A percentile compares a stretch with the other conserved stretches of the same genome.
Evolutionary conservation across 2,329 filamentous ascomycete species (phyloP).

Genomic region (Acarospora socialis): DNA sequence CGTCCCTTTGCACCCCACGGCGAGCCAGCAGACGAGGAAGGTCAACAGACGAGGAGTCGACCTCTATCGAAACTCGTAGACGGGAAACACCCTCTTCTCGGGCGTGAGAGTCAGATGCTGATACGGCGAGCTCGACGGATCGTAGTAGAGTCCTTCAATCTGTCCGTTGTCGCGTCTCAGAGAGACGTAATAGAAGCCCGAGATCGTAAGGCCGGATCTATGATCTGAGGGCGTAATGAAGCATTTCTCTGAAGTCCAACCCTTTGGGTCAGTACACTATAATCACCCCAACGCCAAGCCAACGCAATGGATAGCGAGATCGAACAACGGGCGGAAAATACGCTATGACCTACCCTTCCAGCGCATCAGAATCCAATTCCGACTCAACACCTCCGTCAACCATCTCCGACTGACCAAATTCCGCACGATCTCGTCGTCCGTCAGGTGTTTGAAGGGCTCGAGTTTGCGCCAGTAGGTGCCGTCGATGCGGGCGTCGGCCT

Average conservation of each 20-base stretch:
- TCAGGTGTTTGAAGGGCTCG: constrained; percentile 32
- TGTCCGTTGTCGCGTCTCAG: constrained; percentile 30
- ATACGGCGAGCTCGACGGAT: constrained; percentile 35
- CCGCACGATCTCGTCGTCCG: constrained; percentile 27
- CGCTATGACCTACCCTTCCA: constrained; percentile 30
- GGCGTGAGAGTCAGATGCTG: constrained; percentile 32
- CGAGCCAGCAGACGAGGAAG: no score
- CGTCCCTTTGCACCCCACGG: no score
- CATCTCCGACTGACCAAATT: constrained; percentile 31
- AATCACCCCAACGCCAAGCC: no score
- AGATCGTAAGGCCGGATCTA: constrained; percentile 34
- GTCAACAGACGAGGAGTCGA: no score
- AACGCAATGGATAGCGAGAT: no score
- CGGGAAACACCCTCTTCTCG: constrained; percentile 26
- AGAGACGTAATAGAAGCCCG: constrained; percentile 37
- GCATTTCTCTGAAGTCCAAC: constrained; percentile 26
- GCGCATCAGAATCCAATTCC: constrained; percentile 36
- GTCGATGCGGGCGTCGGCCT: constrained; percentile 31
- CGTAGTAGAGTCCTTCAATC: constrained; percentile 36
- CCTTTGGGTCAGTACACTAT: no score
- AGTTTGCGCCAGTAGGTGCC: constrained; percentile 35
- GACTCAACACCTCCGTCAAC: constrained; percentile 27
- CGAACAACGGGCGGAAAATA: no score
- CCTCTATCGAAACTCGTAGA: constrained; percentile 29
- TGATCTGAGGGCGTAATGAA: constrained; percentile 34